phyloP scores from a whole-genome alignment of 2,329 filamentous ascomycete genomes.

The Aspergillus hiratsukae region DNA sequence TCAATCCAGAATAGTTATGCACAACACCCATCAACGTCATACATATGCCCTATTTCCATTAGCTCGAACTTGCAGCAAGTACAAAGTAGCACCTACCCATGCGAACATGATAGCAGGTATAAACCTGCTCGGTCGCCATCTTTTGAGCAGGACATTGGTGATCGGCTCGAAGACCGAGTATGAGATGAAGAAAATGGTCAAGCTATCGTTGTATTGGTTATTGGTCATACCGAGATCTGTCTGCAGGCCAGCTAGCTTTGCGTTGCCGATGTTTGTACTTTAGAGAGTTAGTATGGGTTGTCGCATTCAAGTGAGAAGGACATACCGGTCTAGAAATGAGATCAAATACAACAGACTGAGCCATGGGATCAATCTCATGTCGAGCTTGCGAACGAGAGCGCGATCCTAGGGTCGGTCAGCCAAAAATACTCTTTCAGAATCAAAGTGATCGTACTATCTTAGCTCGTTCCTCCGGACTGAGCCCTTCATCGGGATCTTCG shows the following conservation, averaged over 20 bases:
- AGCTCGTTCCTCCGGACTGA: constrained; percentile 60
- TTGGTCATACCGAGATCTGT: constrained; percentile 60
- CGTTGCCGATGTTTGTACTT: constrained; percentile 72
- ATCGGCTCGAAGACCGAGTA: constrained; percentile 72
- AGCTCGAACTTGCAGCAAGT: constrained; percentile 1
- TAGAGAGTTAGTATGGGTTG: background rate
- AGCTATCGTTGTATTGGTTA: constrained; percentile 65
- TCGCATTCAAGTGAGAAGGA: background rate
- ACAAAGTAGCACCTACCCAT: constrained; percentile 27
- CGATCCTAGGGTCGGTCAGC: constrained; percentile 34
- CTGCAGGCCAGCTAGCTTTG: constrained; percentile 54
- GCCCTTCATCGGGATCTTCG: constrained; percentile 59
- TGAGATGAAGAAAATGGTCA: constrained; percentile 83
- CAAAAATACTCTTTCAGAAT: background rate
- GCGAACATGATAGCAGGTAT: constrained; percentile 75
- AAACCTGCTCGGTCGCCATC: constrained; percentile 69
- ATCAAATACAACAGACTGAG: constrained; percentile 44
- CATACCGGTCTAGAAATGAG: constrained; percentile 37
- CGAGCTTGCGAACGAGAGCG: constrained; percentile 42
- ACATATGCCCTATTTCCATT: constrained; percentile 34
- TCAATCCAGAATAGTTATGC: constrained; percentile 43
- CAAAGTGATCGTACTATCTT: constrained; percentile 50
- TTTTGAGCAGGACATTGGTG: constrained; percentile 77
- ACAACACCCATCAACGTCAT: constrained; percentile 46
- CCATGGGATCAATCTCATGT: constrained; percentile 45